These are phyloP conservation scores for Phytopythium aichiense DNA, from an alignment of 352 stramenopile genomes.

Conservation along the genomic window DNA sequence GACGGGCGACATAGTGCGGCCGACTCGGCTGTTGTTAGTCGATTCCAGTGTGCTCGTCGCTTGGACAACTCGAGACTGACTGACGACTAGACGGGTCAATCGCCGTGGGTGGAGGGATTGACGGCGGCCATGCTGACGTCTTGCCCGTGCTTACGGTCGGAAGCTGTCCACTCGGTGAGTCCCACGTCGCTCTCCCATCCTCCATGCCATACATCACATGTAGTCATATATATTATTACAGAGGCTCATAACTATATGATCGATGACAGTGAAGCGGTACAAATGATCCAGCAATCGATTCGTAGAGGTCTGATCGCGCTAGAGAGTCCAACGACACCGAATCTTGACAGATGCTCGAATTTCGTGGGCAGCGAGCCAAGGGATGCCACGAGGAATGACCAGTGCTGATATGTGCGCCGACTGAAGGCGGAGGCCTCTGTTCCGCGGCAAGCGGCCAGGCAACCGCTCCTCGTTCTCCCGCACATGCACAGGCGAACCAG, in stretches of 20 bases:
- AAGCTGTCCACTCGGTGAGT: not conserved
- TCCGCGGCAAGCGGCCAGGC: too few relatives aligned
- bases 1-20: not conserved
- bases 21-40: not conserved
- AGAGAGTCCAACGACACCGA: not conserved
- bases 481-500: too few relatives aligned
- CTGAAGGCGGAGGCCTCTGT: too few relatives aligned
- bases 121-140: not conserved
- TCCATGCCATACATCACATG: not conserved
- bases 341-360: not conserved
- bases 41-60: not conserved
- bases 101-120: not conserved
- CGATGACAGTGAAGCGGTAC: too few relatives aligned
- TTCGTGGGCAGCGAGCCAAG: too few relatives aligned
- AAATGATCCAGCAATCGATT: too few relatives aligned
- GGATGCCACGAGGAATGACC: too few relatives aligned
- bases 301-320: not conserved
- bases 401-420: too few relatives aligned
- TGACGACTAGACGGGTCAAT: not conserved
- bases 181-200: not conserved
- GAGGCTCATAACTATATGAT: too few relatives aligned
- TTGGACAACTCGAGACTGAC: not conserved
- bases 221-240: not conserved
- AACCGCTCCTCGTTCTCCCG: too few relatives aligned
- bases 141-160: not conserved